Conservation (phyloP, 306 rosid species). For the Erythrophleum fordii region DNA sequence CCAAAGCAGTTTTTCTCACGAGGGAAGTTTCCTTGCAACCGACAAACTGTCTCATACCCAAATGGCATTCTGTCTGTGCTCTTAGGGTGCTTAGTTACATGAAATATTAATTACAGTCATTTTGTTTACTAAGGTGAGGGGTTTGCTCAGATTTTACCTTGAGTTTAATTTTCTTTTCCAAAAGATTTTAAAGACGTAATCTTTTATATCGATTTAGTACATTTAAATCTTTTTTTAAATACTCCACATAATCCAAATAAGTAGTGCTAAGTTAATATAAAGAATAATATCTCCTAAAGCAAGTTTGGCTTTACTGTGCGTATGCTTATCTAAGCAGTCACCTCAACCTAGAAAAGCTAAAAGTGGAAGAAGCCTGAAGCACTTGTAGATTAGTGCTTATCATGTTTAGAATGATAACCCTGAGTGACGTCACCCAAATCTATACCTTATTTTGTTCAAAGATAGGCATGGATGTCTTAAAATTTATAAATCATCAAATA, state of each 20-base stretch:
- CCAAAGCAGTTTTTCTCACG: too few relatives aligned
- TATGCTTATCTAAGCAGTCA: neutral
- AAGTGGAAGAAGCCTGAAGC: neutral
- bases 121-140: neutral
- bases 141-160: neutral
- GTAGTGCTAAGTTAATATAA: neutral
- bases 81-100: too few relatives aligned
- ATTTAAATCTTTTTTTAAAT: neutral
- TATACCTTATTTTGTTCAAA: neutral
- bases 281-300: neutral
- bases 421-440: conserved; percentile 13
- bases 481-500: too few relatives aligned
- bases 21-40: neutral
- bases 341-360: neutral
- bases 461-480: neutral
- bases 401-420: conserved; percentile 3
- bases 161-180: neutral
- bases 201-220: neutral
- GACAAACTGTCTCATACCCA: neutral
- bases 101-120: too few relatives aligned
- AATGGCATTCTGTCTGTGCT: neutral
- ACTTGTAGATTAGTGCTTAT: neutral
- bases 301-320: neutral
- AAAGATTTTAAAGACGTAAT: neutral
- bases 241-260: neutral